A percentile compares a stretch with the other conserved stretches of the same genome.
Evolutionary conservation across 208 protist genomes (phyloP).

Genomic region (Leishmania martiniquensis): DNA sequence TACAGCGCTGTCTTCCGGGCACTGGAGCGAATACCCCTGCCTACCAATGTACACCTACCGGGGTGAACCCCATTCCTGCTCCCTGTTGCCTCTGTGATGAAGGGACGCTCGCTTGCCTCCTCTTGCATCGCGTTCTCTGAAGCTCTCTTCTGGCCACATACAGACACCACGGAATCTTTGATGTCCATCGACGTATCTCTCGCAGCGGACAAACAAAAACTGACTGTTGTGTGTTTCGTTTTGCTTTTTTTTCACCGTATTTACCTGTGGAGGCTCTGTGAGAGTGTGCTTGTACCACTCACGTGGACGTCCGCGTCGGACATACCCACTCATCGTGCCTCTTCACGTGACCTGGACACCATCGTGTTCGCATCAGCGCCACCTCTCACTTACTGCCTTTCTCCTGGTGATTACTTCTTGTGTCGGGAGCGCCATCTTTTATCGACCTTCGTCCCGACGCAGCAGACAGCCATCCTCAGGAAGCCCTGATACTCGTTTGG

Average conservation of each 20-base stretch:
- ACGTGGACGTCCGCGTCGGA: neutral
- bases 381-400: neutral
- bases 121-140: neutral
- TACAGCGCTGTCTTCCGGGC: neutral
- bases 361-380: neutral
- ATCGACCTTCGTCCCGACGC: neutral
- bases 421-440: neutral
- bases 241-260: neutral
- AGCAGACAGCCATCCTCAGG: too few relatives aligned
- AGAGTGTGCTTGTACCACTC: neutral
- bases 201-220: neutral
- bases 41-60: too few relatives aligned
- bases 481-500: too few relatives aligned
- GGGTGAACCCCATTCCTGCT: too few relatives aligned
- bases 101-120: neutral
- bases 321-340: neutral
- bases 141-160: neutral
- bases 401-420: neutral
- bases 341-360: neutral
- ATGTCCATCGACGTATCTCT: too few relatives aligned
- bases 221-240: neutral
- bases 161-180: neutral
- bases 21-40: neutral
- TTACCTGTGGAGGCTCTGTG: neutral
- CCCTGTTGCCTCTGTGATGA: too few relatives aligned